phyloP scores from a whole-genome alignment of 768 basidiomycete species.

The Boletus fagicola region DNA sequence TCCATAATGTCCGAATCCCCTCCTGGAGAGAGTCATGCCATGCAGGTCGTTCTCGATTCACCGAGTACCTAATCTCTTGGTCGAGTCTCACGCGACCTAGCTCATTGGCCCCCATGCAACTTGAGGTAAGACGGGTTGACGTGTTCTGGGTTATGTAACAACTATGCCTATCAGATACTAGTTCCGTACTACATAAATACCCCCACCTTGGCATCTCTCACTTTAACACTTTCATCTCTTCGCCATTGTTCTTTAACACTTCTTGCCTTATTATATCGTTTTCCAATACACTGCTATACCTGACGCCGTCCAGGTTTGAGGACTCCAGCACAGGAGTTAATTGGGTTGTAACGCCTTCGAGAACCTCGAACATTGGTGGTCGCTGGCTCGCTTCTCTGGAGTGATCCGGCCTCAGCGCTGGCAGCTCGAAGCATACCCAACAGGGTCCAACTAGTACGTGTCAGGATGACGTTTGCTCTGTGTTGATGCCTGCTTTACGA shows the following conservation, averaged over 20 bases:
- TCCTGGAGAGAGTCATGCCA: background rate
- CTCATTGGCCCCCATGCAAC: background rate
- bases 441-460: background rate
- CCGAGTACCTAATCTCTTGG: background rate
- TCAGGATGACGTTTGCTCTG: background rate
- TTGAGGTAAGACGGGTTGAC: background rate
- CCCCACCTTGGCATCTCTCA: background rate
- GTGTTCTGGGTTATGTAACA: background rate
- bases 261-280: background rate
- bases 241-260: background rate
- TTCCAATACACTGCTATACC: no score
- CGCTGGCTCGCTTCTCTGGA: background rate
- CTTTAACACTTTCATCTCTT: background rate
- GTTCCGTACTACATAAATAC: background rate
- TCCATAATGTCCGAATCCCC: background rate
- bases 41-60: background rate
- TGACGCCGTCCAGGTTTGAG: background rate
- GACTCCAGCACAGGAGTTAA: no score
- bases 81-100: background rate
- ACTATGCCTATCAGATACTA: background rate
- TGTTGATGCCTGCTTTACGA: slow-evolving; percentile 1
- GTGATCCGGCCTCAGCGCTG: background rate
- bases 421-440: background rate
- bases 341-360: background rate
- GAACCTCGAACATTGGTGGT: background rate